Conservation (phyloP, 1,284 basidiomycete genomes). For the Cryptococcus sp. region DNA sequence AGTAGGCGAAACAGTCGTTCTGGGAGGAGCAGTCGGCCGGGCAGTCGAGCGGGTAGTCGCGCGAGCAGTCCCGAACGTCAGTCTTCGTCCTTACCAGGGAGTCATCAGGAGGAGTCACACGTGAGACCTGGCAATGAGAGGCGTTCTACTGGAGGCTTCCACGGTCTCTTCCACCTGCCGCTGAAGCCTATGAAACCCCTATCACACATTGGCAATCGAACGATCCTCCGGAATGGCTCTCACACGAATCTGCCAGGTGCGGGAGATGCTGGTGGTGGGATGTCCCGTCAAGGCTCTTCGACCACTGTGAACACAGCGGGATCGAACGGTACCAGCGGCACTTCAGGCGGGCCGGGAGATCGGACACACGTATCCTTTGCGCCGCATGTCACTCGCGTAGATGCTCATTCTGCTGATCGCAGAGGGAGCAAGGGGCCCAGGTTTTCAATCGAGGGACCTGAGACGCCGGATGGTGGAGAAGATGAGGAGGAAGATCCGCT, state of each 20-base stretch:
- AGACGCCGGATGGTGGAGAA: slow-evolving; percentile 9
- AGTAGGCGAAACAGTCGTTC: slow-evolving; percentile 44
- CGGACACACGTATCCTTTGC: slow-evolving; percentile 22
- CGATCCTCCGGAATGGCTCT: slow-evolving; percentile 22
- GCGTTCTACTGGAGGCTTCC: slow-evolving; percentile 19
- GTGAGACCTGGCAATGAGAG: slow-evolving; percentile 16
- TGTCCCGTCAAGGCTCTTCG: slow-evolving; percentile 23
- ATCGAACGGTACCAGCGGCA: neutral
- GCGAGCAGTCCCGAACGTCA: slow-evolving; percentile 52
- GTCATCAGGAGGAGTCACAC: slow-evolving; percentile 15
- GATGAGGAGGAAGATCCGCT: slow-evolving; percentile 40
- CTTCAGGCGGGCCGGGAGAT: neutral
- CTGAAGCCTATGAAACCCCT: slow-evolving; percentile 25
- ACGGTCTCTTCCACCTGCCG: slow-evolving; percentile 26
- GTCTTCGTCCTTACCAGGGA: slow-evolving; percentile 12
- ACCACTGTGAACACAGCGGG: slow-evolving; percentile 5
- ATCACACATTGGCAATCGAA: slow-evolving; percentile 13
- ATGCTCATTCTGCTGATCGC: neutral
- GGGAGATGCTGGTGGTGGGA: neutral
- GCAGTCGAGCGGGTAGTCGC: slow-evolving; percentile 57
- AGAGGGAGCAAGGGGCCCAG: slow-evolving; percentile 1
- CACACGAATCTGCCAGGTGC: neutral
- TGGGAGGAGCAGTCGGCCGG: slow-evolving; percentile 35
- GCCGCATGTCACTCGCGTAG: slow-evolving; percentile 14
- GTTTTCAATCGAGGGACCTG: slow-evolving; percentile 12